phyloP scores from a whole-genome alignment of 495 filamentous ascomycete genomes.

The Apodospora peruviana region DNA sequence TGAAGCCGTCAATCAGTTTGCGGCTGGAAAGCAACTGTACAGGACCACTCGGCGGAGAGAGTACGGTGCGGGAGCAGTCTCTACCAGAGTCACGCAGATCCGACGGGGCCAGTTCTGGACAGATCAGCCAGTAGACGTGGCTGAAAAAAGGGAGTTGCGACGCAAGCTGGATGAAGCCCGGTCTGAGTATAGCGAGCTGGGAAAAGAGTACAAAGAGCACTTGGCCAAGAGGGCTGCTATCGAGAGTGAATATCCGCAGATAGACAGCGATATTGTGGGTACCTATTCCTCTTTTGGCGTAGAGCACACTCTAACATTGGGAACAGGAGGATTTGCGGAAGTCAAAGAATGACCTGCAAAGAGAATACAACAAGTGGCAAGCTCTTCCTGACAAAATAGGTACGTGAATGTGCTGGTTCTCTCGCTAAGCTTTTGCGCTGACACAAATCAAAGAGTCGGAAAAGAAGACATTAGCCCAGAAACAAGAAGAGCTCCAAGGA shows the following conservation, averaged over 20 bases:
- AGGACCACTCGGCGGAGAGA: constrained; percentile 60
- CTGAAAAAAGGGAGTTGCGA: constrained; percentile 47
- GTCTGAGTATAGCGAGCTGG: constrained; percentile 31
- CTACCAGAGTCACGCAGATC: constrained; percentile 55
- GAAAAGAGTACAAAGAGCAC: constrained; percentile 28
- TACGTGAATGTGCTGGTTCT: constrained; percentile 23
- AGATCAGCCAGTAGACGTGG: constrained; percentile 63
- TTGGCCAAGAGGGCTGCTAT: constrained; percentile 8
- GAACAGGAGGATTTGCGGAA: constrained; percentile 25
- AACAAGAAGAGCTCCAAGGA: constrained; percentile 33
- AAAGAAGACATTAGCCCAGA: constrained; percentile 42
- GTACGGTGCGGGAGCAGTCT: constrained; percentile 63
- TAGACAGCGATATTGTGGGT: no score
- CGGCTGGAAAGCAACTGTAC: constrained; percentile 55
- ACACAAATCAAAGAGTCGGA: constrained; percentile 40
- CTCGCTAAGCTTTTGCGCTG: constrained; percentile 8
- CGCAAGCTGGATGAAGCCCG: constrained; percentile 29
- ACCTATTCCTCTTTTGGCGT: no score
- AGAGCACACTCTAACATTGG: constrained; percentile 20
- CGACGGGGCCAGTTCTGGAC: constrained; percentile 62
- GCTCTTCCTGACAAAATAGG: constrained; percentile 66
- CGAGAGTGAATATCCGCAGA: not conserved
- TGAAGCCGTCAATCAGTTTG: constrained; percentile 52
- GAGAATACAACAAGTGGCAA: constrained; percentile 52
- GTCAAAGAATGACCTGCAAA: constrained; percentile 52